phyloP scores from a whole-genome alignment of 768 basidiomycete species.

The Cantharellus cinnabarinus region DNA sequence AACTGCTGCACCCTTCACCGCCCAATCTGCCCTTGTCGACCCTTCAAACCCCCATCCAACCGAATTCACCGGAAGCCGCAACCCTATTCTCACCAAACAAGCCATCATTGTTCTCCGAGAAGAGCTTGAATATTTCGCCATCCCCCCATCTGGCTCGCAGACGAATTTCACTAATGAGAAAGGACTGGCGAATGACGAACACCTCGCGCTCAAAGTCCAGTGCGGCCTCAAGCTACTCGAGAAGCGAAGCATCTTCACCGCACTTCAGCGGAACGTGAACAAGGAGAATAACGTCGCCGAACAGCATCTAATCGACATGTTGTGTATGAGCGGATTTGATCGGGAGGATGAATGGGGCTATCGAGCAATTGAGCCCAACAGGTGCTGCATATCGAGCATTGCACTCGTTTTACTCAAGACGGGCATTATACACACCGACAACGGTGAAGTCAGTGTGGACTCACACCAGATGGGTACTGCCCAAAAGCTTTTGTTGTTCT shows the following conservation, averaged over 20 bases:
- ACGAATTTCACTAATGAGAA: slow-evolving; percentile 40
- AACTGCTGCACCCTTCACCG: slow-evolving; percentile 50
- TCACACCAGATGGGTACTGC: slow-evolving; percentile 89
- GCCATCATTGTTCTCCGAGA: slow-evolving; percentile 96
- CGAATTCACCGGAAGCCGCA: slow-evolving; percentile 50
- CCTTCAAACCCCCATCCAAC: slow-evolving; percentile 20
- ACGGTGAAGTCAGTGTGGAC: slow-evolving; percentile 62
- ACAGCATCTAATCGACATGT: slow-evolving; percentile 98
- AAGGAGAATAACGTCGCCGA: slow-evolving; percentile 98
- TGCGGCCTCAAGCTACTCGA: slow-evolving; percentile 79
- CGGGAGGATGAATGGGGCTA: slow-evolving; percentile 98
- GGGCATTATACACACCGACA: slow-evolving; percentile 53
- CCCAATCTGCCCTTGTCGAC: slow-evolving; percentile 64
- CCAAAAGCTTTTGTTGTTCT: slow-evolving; percentile 90
- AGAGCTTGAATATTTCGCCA: slow-evolving; percentile 95
- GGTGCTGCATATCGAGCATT: slow-evolving; percentile 96
- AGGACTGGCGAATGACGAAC: slow-evolving; percentile 57
- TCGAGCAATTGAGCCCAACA: slow-evolving; percentile 82
- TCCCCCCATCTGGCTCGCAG: slow-evolving; percentile 49
- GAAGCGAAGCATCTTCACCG: slow-evolving; percentile 86
- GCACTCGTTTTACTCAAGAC: slow-evolving; percentile 95
- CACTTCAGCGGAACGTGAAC: slow-evolving; percentile 93
- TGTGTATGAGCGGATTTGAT: slow-evolving; percentile 70
- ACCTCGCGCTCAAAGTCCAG: slow-evolving; percentile 64
- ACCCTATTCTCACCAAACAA: slow-evolving; percentile 85